Percentiles rank a stretch among this genome's conserved stretches.
phyloP scores from a whole-genome alignment of 2,329 filamentous ascomycete genomes.

The Zarea fungicola region DNA sequence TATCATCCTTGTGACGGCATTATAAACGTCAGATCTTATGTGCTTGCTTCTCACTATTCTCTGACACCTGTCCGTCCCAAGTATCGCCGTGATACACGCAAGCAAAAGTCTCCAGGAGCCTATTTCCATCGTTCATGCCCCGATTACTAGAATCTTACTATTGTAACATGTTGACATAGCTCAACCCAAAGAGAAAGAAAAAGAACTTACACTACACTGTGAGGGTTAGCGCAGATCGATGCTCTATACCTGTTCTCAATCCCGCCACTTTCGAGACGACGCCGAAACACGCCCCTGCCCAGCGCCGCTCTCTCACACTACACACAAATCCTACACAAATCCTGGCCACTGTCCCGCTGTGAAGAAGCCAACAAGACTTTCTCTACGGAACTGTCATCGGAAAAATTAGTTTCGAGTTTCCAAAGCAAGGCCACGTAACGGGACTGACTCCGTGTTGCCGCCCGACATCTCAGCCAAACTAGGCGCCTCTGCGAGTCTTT shows the following conservation, averaged over 20 bases:
- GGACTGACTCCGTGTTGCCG: neutral
- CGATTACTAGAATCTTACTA: neutral
- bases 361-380: neutral
- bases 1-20: slow-evolving; percentile 10
- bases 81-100: slow-evolving; percentile 1
- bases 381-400: slow-evolving; percentile 1
- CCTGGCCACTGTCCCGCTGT: neutral
- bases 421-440: neutral
- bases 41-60: slow-evolving; percentile 3
- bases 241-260: slow-evolving; percentile 2
- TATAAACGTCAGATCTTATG: slow-evolving; percentile 15
- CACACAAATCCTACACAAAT: too few relatives aligned
- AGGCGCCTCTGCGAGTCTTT: slow-evolving; percentile 10
- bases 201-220: neutral
- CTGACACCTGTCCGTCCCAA: neutral
- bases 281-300: slow-evolving; percentile 13
- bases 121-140: slow-evolving; percentile 7
- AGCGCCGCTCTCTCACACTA: slow-evolving; percentile 8
- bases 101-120: neutral
- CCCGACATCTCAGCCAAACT: neutral
- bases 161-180: neutral
- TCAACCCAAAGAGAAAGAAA: neutral
- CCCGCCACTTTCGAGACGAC: slow-evolving; percentile 12
- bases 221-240: slow-evolving; percentile 4
- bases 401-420: slow-evolving; percentile 4